These are phyloP conservation scores for Stephania yunnanensis DNA, from an alignment of 164 flowering plant genomes.

Conservation along the genomic window DNA sequence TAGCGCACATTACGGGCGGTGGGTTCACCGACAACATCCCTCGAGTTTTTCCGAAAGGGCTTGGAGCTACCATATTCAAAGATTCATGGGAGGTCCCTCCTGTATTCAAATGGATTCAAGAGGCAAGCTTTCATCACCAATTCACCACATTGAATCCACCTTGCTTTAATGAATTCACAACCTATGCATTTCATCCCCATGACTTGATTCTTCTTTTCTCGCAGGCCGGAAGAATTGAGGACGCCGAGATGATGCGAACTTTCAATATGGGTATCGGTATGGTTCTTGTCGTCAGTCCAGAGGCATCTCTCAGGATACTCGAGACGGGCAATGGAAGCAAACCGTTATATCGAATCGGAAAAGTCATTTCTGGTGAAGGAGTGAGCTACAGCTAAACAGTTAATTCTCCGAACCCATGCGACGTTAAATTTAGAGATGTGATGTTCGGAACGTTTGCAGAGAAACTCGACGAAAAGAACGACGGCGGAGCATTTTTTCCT, in stretches of 20 bases:
- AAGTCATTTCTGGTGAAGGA: constrained; percentile 51
- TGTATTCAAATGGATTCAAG: constrained; percentile 90
- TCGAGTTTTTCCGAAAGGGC: constrained; percentile 80
- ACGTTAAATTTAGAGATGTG: background rate
- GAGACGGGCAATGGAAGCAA: constrained; percentile 23
- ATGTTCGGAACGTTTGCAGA: background rate
- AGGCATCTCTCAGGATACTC: constrained; percentile 55
- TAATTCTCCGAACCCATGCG: background rate
- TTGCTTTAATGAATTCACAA: background rate
- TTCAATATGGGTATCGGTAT: constrained; percentile 94
- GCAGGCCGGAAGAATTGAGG: constrained; percentile 75
- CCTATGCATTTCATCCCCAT: background rate
- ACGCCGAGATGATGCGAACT: constrained; percentile 77
- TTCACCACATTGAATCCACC: background rate
- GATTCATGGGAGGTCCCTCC: constrained; percentile 76
- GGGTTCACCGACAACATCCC: constrained; percentile 97
- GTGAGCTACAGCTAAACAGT: constrained; percentile 23
- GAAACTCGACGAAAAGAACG: background rate
- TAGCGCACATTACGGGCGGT: constrained; percentile 97
- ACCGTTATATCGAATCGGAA: constrained; percentile 45
- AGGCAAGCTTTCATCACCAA: constrained; percentile 40
- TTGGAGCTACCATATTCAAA: constrained; percentile 64
- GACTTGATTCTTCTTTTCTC: background rate
- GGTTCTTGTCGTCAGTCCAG: constrained; percentile 68
- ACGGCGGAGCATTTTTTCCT: background rate